phyloP scores from a whole-genome alignment of 805 yeast species.

The Candida andamanensis region DNA sequence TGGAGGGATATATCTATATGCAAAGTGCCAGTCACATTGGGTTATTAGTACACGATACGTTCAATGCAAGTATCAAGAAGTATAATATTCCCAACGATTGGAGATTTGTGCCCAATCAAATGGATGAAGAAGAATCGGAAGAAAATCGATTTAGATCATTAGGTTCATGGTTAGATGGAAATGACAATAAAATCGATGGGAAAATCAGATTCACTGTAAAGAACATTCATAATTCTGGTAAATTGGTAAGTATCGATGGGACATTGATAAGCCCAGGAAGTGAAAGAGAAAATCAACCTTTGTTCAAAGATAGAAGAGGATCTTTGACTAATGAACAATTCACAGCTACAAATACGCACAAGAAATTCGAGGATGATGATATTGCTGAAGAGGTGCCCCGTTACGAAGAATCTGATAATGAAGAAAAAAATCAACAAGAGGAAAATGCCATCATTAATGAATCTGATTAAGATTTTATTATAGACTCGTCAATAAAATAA shows the following conservation, averaged over 20 bases:
- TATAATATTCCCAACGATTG: conserved; percentile 81
- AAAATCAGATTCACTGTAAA: conserved; percentile 73
- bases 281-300: conserved; percentile 52
- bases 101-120: conserved; percentile 78
- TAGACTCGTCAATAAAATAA: neutral
- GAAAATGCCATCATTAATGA: conserved; percentile 20
- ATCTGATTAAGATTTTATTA: conserved; percentile 16
- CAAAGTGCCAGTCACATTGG: conserved; percentile 96
- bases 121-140: conserved; percentile 36
- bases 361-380: conserved; percentile 41
- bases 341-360: conserved; percentile 27
- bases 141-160: conserved; percentile 45
- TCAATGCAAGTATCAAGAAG: conserved; percentile 88
- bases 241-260: conserved; percentile 85
- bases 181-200: conserved; percentile 74
- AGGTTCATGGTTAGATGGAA: conserved; percentile 85
- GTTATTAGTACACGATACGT: conserved; percentile 82
- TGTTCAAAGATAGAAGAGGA: conserved; percentile 35
- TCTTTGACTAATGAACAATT: conserved; percentile 18
- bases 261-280: conserved; percentile 60
- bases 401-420: conserved; percentile 17
- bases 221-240: conserved; percentile 69
- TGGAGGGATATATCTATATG: conserved; percentile 86
- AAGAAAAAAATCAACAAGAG: no score
- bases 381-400: conserved; percentile 12